phyloP scores from a whole-genome alignment of 2,329 filamentous ascomycete genomes.

The Beauveria caledonica region DNA sequence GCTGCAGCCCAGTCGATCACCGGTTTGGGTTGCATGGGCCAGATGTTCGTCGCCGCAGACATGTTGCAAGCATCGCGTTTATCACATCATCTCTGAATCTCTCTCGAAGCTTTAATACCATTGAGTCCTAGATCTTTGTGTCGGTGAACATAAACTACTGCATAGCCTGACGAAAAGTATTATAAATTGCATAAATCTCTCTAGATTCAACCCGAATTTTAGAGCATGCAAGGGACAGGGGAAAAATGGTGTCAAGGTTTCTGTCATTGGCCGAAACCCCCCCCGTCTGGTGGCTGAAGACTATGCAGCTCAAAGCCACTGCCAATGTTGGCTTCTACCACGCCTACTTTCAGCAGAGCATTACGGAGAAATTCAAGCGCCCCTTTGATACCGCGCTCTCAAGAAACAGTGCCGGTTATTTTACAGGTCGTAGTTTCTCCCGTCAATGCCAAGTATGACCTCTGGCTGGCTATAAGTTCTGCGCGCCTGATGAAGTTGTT shows the following conservation, averaged over 20 bases:
- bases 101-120: not conserved
- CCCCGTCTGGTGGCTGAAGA: not conserved
- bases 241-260: too few species aligned
- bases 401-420: not conserved
- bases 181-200: too few species aligned
- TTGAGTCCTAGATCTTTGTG: too few species aligned
- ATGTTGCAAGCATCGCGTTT: not conserved
- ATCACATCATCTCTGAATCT: not conserved
- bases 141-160: not conserved
- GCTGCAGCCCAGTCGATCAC: not conserved
- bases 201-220: not conserved
- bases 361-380: not conserved
- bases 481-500: not conserved
- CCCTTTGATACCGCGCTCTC: not conserved
- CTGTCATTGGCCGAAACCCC: too few species aligned
- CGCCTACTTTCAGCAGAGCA: not conserved
- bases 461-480: not conserved
- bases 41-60: not conserved
- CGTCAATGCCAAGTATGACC: not conserved
- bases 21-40: not conserved
- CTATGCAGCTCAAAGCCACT: not conserved
- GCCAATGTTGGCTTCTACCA: not conserved
- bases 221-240: too few species aligned
- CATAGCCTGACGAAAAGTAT: not conserved
- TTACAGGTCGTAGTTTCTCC: too few species aligned